Conservation (phyloP, 768 basidiomycete species). For the Tricholoma terreum region DNA sequence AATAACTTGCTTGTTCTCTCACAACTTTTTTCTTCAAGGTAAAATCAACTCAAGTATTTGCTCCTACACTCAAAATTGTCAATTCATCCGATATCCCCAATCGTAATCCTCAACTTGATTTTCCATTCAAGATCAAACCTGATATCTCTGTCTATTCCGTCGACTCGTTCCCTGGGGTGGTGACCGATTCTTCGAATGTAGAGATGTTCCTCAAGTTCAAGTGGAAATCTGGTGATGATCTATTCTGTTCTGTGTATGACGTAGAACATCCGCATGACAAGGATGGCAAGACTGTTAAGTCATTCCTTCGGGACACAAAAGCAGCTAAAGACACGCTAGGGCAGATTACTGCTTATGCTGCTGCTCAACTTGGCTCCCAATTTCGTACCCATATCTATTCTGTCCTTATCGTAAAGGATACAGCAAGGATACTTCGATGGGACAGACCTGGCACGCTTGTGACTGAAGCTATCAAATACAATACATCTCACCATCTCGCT, state of each 20-base stretch:
- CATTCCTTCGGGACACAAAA: neutral
- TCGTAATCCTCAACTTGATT: neutral
- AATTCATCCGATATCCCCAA: neutral
- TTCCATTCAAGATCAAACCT: neutral
- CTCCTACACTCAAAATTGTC: neutral
- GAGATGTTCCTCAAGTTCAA: neutral
- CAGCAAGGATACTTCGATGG: slow-evolving; percentile 11
- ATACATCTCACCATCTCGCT: neutral
- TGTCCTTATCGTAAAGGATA: slow-evolving; percentile 7
- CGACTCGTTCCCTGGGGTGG: neutral
- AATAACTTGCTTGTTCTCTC: neutral
- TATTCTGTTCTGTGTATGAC: neutral
- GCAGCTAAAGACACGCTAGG: slow-evolving; percentile 11
- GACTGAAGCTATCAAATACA: slow-evolving; percentile 3
- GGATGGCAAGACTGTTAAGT: neutral
- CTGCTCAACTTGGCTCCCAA: slow-evolving; percentile 16
- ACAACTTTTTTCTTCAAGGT: neutral
- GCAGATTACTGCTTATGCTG: slow-evolving; percentile 16
- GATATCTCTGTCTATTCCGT: neutral
- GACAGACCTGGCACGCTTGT: slow-evolving; percentile 12
- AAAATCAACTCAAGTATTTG: neutral
- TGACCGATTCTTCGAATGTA: neutral
- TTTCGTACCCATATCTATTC: slow-evolving; percentile 14
- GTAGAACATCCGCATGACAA: neutral
- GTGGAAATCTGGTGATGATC: neutral